These are phyloP conservation scores for Pythium rhizo-oryzae DNA, from an alignment of 352 stramenopile species.

Conservation along the genomic window DNA sequence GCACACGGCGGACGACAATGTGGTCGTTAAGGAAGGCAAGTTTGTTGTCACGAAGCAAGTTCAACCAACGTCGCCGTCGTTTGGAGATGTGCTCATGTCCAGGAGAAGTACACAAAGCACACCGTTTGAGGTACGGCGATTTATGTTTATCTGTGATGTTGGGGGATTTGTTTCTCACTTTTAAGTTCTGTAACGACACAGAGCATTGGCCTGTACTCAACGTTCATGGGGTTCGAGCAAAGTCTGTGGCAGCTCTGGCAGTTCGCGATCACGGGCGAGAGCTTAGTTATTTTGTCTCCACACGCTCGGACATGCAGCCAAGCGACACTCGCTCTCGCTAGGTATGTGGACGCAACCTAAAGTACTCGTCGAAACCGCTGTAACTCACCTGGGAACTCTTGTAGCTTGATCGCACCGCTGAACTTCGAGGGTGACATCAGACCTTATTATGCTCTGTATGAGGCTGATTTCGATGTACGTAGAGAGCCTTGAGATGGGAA, in stretches of 20 bases:
- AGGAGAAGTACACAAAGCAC: slow-evolving; percentile 51
- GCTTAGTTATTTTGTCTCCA: slow-evolving; percentile 76
- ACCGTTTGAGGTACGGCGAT: slow-evolving; percentile 55
- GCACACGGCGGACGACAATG: slow-evolving; percentile 1
- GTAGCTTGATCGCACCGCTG: slow-evolving; percentile 81
- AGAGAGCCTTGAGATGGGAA: background rate
- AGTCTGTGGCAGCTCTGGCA: slow-evolving; percentile 87
- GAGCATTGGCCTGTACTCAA: slow-evolving; percentile 85
- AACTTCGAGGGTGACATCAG: slow-evolving; percentile 81
- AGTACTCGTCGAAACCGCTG: background rate
- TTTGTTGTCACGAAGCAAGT: slow-evolving; percentile 45
- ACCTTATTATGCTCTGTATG: slow-evolving; percentile 88
- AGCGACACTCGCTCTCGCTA: slow-evolving; percentile 78
- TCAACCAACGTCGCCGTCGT: slow-evolving; percentile 56
- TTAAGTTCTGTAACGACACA: slow-evolving; percentile 29
- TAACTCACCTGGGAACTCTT: background rate
- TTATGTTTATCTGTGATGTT: background rate
- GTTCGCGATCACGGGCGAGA: slow-evolving; percentile 82
- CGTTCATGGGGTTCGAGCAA: slow-evolving; percentile 73
- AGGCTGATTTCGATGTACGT: slow-evolving; percentile 82
- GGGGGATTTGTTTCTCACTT: background rate
- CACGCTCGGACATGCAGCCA: slow-evolving; percentile 82
- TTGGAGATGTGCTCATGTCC: slow-evolving; percentile 71
- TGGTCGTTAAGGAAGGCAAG: slow-evolving; percentile 45
- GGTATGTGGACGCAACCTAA: slow-evolving; percentile 30